phyloP scores from a whole-genome alignment of 1,284 basidiomycete species.

The Lentinula novae-zelandiae region DNA sequence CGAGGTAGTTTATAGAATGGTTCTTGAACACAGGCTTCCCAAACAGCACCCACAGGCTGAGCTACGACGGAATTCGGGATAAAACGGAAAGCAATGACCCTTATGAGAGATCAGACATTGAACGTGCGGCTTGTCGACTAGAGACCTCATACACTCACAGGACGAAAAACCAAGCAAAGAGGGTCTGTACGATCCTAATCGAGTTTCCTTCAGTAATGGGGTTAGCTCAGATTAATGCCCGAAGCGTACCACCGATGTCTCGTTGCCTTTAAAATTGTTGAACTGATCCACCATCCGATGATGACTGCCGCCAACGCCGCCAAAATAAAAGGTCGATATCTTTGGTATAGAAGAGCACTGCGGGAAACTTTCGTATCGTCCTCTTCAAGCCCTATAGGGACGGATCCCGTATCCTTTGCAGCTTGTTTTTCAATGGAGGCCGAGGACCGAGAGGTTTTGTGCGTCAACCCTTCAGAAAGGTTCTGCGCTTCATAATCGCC shows the following conservation, averaged over 20 bases:
- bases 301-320: constrained; percentile 53
- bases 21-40: constrained; percentile 57
- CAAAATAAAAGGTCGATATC: constrained; percentile 44
- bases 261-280: constrained; percentile 63
- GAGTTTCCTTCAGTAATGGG: background rate
- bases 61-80: constrained; percentile 68
- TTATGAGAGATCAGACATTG: constrained; percentile 24
- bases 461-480: background rate
- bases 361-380: constrained; percentile 1
- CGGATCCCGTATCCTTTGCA: background rate
- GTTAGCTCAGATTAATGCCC: background rate
- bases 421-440: background rate
- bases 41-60: constrained; percentile 61
- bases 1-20: constrained; percentile 73
- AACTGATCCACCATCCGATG: constrained; percentile 79
- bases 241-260: constrained; percentile 63
- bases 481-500: background rate
- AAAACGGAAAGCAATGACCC: constrained; percentile 76
- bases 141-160: constrained; percentile 35
- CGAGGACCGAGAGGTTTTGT: background rate
- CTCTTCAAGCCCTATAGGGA: background rate
- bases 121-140: background rate
- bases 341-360: constrained; percentile 16
- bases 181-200: constrained; percentile 68
- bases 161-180: constrained; percentile 80